Conservation (phyloP, 108 stramenopile species). For the Hondaea fermentalgiana region DNA sequence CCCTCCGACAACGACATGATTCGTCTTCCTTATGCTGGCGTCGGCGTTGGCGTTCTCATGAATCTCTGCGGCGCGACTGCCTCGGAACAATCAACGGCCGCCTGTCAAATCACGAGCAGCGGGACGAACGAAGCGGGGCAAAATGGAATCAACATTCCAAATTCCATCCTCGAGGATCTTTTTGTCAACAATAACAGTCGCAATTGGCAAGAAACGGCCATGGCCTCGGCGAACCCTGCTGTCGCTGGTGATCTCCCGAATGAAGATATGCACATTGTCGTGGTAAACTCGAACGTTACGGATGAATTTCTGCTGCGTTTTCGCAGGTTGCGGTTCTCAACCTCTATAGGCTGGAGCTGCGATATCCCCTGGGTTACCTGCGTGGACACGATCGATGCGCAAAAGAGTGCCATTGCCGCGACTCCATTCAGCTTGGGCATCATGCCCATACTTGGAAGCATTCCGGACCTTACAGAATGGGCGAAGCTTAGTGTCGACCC, state of each 20-base stretch:
- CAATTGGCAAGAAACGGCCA: too few species aligned
- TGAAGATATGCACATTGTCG: not conserved
- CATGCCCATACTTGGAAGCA: not conserved
- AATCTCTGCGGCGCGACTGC: not conserved
- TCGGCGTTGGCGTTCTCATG: not conserved
- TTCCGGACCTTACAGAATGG: not conserved
- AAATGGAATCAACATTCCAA: not conserved
- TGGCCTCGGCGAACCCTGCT: too few species aligned
- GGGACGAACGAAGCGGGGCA: not conserved
- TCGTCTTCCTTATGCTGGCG: not conserved
- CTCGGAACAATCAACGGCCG: not conserved
- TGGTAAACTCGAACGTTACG: not conserved
- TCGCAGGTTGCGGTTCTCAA: too few species aligned
- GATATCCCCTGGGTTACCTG: not conserved
- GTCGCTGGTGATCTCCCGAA: too few species aligned
- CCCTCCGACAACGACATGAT: not conserved
- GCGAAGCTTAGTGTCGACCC: not conserved
- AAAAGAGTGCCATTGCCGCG: not conserved
- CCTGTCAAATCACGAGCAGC: not conserved
- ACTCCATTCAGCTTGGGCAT: not conserved
- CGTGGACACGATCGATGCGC: not conserved
- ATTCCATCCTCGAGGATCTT: not conserved
- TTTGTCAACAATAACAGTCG: not conserved
- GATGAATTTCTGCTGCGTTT: too few species aligned
- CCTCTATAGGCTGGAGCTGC: not conserved